Conservation (phyloP, 352 stramenopile species). For the Phytophthora pseudosyringae region DNA sequence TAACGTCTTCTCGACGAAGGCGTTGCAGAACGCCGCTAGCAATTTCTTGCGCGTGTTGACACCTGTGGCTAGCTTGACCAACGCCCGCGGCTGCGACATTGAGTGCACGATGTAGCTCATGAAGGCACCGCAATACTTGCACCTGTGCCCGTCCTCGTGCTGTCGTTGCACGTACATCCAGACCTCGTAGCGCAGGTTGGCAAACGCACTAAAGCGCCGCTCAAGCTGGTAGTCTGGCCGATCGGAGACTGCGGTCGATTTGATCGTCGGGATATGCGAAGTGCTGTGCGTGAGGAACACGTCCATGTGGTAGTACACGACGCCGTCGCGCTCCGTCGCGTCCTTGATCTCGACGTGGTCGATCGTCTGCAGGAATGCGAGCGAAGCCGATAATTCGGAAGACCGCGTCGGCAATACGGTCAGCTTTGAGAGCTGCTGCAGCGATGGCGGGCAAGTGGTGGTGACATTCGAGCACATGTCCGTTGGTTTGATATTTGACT, state of each 20-base stretch:
- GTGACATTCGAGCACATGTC: conserved; percentile 1
- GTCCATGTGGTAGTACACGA: conserved; percentile 55
- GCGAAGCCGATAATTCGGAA: conserved; percentile 18
- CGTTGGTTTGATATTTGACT: neutral
- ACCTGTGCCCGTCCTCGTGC: conserved; percentile 26
- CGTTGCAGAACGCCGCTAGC: conserved; percentile 43
- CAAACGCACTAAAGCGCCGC: conserved; percentile 51
- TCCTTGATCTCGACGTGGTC: conserved; percentile 52
- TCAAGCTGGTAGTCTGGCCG: conserved; percentile 48
- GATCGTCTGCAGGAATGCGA: conserved; percentile 43
- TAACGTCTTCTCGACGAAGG: conserved; percentile 42
- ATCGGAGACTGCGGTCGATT: conserved; percentile 25
- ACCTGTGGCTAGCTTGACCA: conserved; percentile 43
- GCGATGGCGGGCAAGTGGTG: conserved; percentile 1
- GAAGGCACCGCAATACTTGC: conserved; percentile 49
- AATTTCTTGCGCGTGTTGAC: conserved; percentile 42
- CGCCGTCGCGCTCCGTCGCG: conserved; percentile 37
- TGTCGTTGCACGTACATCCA: conserved; percentile 44
- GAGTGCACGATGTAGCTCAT: conserved; percentile 54
- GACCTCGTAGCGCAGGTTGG: conserved; percentile 43
- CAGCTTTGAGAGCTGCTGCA: conserved; percentile 32
- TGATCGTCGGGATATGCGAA: conserved; percentile 60
- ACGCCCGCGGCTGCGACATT: conserved; percentile 43
- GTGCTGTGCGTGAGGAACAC: conserved; percentile 56
- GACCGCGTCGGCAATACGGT: conserved; percentile 23